Base-by-base conservation (phyloP, 495 filamentous ascomycete genomes). In the Penicillium fimorum region DNA sequence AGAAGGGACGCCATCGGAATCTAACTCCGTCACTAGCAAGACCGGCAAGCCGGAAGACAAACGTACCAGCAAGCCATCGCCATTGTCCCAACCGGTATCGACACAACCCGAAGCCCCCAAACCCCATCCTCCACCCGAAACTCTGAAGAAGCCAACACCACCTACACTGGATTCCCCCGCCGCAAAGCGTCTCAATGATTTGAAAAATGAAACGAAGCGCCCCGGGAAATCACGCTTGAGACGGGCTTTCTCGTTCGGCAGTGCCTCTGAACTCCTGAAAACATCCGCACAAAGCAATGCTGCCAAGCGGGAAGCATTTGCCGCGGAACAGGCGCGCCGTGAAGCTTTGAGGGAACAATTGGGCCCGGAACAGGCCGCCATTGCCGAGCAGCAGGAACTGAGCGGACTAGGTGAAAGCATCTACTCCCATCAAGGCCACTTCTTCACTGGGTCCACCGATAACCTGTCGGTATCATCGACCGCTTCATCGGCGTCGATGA, bases 401-500 rank as follows among this genome's bases (percentile, higher is more conserved):
- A 87, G 84, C 50, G 94, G 94, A 13, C 82, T 97, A 57, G 95
- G 95, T 37, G 91, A 87, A 63, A 92, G 87, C 63, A 97, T 99
- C 62, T 99, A 99, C 72, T 85, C 84, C 40, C 91, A 92, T 27
- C 91, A 94, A 59, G 87, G 87, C 17, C 85, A 87, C 58, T 82
- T 93, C 56, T 97, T 97, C 70, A 80, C 86, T 22, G 89, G 91
- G 24, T 98, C 94, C 29, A 97, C 92, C 8, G 94, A 99, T 74
- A 96, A 97, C 57, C 70, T 99, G 15, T 97, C 95, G 3, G 91
- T 99, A 52, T 97, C 93, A 5, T 97, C 95, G 12, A 97, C 94
- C 17, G 94, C 94, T 29, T 97, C 95, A 7, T 99, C 94, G 20
- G 94, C 94, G 24, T 97, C 95, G 35, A 87, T 99, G 59, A 99